Evolutionary conservation across 1,284 basidiomycete species (phyloP), one percentile per base, ranked within the genome.

Genomic region (Stygiomarasmius scandens): DNA sequence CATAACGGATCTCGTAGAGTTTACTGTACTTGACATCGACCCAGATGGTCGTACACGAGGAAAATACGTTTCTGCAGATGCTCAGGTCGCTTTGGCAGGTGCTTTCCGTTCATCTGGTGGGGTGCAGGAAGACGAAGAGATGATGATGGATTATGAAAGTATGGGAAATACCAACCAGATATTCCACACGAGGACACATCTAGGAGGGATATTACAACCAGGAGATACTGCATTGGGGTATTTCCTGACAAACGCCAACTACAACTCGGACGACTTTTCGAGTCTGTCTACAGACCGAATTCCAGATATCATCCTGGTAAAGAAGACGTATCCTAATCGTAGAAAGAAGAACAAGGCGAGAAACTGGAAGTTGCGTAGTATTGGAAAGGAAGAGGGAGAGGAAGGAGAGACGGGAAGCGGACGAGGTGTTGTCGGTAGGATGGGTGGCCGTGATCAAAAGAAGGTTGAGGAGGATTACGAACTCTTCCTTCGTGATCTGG

Each of bases 401-500:
- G 89, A 90, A 49, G 92, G 88, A 46, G 85, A 89, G 64, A 92
- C 89, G 16, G 81, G 86, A 46, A 73, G 69, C 61, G 92, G 86
- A 16, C 82, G 92, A 48, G 95, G 95, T 60, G 90, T 96, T 3
- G 86, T 97, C 38, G 95, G 95, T 1, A 79, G 95, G 52, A 83
- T 92, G 77, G 95, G 95, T 41, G 95, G 95, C 45, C 79, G 95
- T 52, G 96, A 98, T 73, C 85, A 90, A 75, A 91, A 86, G 78
- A 95, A 95, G 77, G 93, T 98, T 60, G 95, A 98, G 70, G 88
- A 93, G 70, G 96, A 98, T 70, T 99, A 98, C 72, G 96, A 98
- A 77, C 67, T 94, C 61, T 99, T 99, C 86, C 77, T 99, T 74
- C 84, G 93, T 52, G 96, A 98, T 67, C 75, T 99, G 57, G 96